Evolutionary conservation across 2,329 filamentous ascomycete species (phyloP), one percentile per base, ranked within the genome.

Genomic region (Exophiala sideris): DNA sequence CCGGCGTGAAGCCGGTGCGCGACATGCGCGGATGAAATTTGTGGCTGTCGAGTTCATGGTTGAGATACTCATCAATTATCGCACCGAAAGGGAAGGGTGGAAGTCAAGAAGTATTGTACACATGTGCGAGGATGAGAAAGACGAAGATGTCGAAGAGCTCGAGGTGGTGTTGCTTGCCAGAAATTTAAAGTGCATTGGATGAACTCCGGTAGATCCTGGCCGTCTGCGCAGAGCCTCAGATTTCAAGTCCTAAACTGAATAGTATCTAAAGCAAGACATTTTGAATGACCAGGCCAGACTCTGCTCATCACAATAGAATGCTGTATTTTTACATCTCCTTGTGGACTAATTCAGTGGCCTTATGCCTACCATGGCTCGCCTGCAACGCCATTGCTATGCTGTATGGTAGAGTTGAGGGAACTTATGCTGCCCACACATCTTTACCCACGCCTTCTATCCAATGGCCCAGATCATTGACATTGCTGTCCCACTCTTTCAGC

Each of bases 381-480:
- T 50, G 36, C 35, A 57, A 62, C 60, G 56, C 62, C 62, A 55
- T 53, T 51, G 58, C 60, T 58, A 55, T 54, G 56, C 52, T 42
- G 40, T 51, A 21, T 36, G 33, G 14, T 34, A 45, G 32, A n/a
- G 36, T 5, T 18, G 29, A 52, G 24, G 39, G 35, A 29, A 29
- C 33, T 54, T 50, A 91, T 61, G 89, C 88, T 59, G 91, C 91
- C 92, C 92, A 97, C 38, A 97, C 91, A 72, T 96, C 92, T 77
- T 95, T 90, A 8, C 92, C 92, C 33, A 89, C 88, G 18, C 85
- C 83, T 78, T 97, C 92, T 68, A 97, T 96, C 91, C 91, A 97
- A 76, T 95, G 94, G 60, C 92, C 92, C 53, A 99, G 79, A 72
- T 94, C 87, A 71, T 97, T 96, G 61, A 99, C 92, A 69, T 91